A percentile compares a stretch with the other conserved stretches of the same genome.
Evolutionary conservation across 192 early-diverging fungal species (phyloP).

Genomic region (Kickxella alabastrina): DNA sequence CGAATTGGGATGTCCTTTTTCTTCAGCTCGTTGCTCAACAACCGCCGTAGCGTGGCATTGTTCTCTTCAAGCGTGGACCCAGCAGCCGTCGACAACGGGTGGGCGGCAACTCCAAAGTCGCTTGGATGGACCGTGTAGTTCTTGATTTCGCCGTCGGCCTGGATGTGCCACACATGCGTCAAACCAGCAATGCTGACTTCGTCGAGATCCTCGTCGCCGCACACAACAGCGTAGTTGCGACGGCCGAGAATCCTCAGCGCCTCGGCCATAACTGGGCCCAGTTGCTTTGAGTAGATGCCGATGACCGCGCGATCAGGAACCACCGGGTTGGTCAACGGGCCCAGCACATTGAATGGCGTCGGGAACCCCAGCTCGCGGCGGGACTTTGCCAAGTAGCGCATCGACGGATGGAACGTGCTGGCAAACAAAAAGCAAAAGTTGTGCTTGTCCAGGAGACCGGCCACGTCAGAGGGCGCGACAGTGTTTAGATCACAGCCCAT

Average conservation of each 20-base stretch:
- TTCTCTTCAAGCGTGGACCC: conserved; percentile 73
- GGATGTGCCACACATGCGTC: conserved; percentile 84
- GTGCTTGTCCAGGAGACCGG: conserved; percentile 55
- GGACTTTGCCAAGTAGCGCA: conserved; percentile 70
- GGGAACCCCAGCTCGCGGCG: conserved; percentile 85
- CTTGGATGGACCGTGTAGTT: conserved; percentile 64
- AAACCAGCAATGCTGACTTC: conserved; percentile 84
- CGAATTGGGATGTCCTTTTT: conserved; percentile 61
- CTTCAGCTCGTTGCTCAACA: conserved; percentile 63
- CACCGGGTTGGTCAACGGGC: conserved; percentile 87
- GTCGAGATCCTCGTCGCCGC: conserved; percentile 83
- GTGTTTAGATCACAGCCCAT: conserved; percentile 68
- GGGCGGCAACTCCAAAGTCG: conserved; percentile 75
- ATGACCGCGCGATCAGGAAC: conserved; percentile 72
- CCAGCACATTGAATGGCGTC: conserved; percentile 90
- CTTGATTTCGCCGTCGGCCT: conserved; percentile 56
- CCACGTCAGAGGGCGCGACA: conserved; percentile 62
- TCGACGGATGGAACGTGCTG: conserved; percentile 85
- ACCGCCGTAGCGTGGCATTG: conserved; percentile 58
- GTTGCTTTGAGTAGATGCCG: conserved; percentile 73
- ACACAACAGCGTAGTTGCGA: conserved; percentile 79
- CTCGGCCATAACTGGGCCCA: conserved; percentile 79
- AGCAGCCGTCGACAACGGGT: conserved; percentile 63
- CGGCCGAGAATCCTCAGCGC: conserved; percentile 74
- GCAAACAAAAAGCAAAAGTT: conserved; percentile 92